These are phyloP conservation scores for Schizothecium vesticola DNA, from an alignment of 495 filamentous ascomycete species.

Conservation along the genomic window DNA sequence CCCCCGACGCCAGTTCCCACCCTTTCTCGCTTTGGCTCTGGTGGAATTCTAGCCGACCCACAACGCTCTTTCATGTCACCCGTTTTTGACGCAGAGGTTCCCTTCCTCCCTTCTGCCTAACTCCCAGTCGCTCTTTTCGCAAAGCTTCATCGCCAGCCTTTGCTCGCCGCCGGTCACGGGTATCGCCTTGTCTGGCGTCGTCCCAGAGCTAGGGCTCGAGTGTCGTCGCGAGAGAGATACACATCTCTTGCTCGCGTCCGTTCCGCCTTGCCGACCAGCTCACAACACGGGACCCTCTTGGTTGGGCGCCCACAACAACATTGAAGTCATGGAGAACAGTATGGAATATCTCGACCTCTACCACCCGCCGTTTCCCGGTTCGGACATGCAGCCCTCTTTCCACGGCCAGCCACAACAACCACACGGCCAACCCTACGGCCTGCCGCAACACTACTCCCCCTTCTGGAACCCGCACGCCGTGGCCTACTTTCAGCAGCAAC, in stretches of 20 bases:
- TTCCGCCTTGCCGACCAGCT: background rate
- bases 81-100: constrained; percentile 14
- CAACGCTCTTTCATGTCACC: constrained; percentile 28
- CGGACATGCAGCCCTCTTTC: constrained; percentile 16
- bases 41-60: constrained; percentile 22
- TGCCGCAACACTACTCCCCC: constrained; percentile 19
- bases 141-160: background rate
- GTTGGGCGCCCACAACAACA: background rate
- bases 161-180: background rate
- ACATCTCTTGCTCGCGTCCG: background rate
- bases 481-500: constrained; percentile 23
- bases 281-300: background rate
- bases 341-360: constrained; percentile 30
- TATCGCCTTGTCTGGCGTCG: background rate
- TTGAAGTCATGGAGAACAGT: constrained; percentile 13
- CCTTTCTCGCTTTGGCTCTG: constrained; percentile 19
- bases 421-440: constrained; percentile 13
- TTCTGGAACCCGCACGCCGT: constrained; percentile 27
- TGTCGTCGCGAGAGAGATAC: background rate
- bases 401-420: constrained; percentile 12
- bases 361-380: constrained; percentile 20
- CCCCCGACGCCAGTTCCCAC: constrained; percentile 15
- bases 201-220: background rate
- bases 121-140: constrained; percentile 43
- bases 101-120: constrained; percentile 23